Conservation (phyloP, 495 filamentous ascomycete species). For the Penicillium chermesinum region DNA sequence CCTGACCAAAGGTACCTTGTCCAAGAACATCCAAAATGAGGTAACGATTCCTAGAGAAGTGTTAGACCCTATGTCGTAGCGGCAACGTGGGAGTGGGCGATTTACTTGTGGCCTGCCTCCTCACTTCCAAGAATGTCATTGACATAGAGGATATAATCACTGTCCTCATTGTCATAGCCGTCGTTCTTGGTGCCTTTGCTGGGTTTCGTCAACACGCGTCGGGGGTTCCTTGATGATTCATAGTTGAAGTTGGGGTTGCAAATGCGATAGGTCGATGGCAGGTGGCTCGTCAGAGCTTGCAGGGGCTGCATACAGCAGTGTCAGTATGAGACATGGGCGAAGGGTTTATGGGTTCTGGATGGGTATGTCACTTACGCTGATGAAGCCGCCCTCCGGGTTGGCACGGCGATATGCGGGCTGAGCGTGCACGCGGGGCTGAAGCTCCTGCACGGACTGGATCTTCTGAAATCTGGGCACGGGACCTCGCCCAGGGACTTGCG, state of each 20-base stretch:
- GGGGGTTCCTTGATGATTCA: constrained; percentile 96
- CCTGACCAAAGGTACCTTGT: constrained; percentile 98
- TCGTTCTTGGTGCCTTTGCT: constrained; percentile 99
- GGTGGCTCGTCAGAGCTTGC: constrained; percentile 89
- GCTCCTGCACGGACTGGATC: constrained; percentile 62
- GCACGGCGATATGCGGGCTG: constrained; percentile 91
- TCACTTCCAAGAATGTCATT: constrained; percentile 98
- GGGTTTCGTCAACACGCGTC: constrained; percentile 95
- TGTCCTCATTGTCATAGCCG: constrained; percentile 98
- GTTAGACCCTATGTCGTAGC: neutral
- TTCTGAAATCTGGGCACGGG: constrained; percentile 85
- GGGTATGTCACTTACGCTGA: constrained; percentile 66
- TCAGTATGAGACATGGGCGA: neutral
- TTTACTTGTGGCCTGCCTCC: constrained; percentile 93
- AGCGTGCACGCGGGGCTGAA: constrained; percentile 74
- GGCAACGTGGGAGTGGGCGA: neutral
- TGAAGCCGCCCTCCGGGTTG: constrained; percentile 96
- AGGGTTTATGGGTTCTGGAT: neutral
- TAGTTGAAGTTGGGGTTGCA: constrained; percentile 99
- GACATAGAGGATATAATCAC: constrained; percentile 98
- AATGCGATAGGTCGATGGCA: constrained; percentile 94
- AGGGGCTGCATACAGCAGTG: constrained; percentile 59
- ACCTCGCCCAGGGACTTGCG: constrained; percentile 52
- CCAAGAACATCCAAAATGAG: constrained; percentile 97
- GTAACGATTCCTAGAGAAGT: constrained; percentile 75